Evolutionary conservation across 768 basidiomycete genomes (phyloP).

Genomic region (Suillus paluster): DNA sequence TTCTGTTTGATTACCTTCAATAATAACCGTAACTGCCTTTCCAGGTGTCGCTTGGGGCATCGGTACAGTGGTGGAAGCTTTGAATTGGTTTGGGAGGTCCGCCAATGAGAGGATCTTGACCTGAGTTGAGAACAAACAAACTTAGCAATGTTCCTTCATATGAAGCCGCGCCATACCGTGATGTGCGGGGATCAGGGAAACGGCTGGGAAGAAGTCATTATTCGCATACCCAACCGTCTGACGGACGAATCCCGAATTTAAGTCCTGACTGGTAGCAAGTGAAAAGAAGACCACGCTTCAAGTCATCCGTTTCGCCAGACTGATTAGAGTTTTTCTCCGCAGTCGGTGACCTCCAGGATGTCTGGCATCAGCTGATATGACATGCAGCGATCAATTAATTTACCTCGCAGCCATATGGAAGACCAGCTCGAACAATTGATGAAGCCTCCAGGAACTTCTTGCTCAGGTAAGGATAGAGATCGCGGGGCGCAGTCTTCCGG

Average conservation of each 20-base stretch:
- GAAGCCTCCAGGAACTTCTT: slow-evolving; percentile 24
- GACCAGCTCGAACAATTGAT: slow-evolving; percentile 37
- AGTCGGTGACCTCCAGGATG: slow-evolving; percentile 3
- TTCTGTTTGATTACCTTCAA: background rate
- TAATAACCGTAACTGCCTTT: background rate
- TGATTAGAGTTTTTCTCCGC: background rate
- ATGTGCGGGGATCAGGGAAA: slow-evolving; percentile 17
- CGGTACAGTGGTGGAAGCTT: background rate
- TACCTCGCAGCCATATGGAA: slow-evolving; percentile 41
- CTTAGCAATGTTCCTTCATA: background rate
- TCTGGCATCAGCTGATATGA: background rate
- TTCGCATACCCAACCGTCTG: slow-evolving; percentile 25
- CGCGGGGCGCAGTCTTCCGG: slow-evolving; percentile 51
- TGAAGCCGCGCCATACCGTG: slow-evolving; percentile 18
- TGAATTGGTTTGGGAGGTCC: slow-evolving; percentile 7
- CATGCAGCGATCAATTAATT: background rate
- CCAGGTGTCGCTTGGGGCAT: background rate
- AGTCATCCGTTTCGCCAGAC: background rate
- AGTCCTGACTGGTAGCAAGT: slow-evolving; percentile 40
- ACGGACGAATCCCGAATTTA: slow-evolving; percentile 43
- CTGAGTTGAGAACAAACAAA: slow-evolving; percentile 11
- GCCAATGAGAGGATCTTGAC: slow-evolving; percentile 32
- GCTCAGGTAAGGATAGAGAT: slow-evolving; percentile 24
- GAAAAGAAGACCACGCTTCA: slow-evolving; percentile 31
- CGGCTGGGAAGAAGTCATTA: slow-evolving; percentile 28